These are phyloP conservation scores for Pistacia integerrima DNA, from an alignment of 345 rosid genomes.

Conservation along the genomic window DNA sequence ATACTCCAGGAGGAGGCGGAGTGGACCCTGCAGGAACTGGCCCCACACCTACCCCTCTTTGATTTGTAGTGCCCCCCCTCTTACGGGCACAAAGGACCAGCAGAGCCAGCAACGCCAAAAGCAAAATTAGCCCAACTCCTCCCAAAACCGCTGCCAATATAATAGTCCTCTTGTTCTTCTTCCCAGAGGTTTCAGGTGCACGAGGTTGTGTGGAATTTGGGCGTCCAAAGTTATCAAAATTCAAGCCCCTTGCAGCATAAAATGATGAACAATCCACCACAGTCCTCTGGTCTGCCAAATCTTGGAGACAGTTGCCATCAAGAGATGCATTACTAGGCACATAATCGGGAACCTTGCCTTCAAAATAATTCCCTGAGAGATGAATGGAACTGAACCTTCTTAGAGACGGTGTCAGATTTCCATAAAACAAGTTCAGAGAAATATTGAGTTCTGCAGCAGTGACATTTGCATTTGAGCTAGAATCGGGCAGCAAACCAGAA, in stretches of 20 bases:
- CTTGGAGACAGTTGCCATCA: conserved; percentile 70
- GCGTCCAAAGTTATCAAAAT: conserved; percentile 81
- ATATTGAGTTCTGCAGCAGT: conserved; percentile 50
- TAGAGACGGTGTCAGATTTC: conserved; percentile 53
- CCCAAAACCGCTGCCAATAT: conserved; percentile 73
- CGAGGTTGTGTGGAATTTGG: conserved; percentile 55
- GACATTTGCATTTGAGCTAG: conserved; percentile 35
- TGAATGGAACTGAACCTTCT: conserved; percentile 48
- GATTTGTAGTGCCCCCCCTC: conserved; percentile 42
- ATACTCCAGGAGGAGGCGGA: conserved; percentile 49
- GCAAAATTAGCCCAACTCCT: conserved; percentile 51
- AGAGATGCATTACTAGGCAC: conserved; percentile 52
- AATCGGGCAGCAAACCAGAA: conserved; percentile 60
- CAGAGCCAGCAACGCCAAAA: conserved; percentile 42
- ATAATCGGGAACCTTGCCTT: conserved; percentile 78
- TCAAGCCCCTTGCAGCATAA: conserved; percentile 59
- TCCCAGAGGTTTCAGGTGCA: conserved; percentile 31
- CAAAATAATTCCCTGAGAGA: conserved; percentile 78
- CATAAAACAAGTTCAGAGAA: conserved; percentile 77
- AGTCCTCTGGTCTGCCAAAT: conserved; percentile 58
- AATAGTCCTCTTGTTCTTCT: conserved; percentile 45
- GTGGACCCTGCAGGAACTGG: conserved; percentile 52
- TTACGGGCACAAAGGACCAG: conserved; percentile 47
- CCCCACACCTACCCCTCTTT: conserved; percentile 55
- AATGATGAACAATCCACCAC: conserved; percentile 58